Evolutionary conservation across 1,284 basidiomycete genomes (phyloP).

Genomic region (Pseudozyma sp.): DNA sequence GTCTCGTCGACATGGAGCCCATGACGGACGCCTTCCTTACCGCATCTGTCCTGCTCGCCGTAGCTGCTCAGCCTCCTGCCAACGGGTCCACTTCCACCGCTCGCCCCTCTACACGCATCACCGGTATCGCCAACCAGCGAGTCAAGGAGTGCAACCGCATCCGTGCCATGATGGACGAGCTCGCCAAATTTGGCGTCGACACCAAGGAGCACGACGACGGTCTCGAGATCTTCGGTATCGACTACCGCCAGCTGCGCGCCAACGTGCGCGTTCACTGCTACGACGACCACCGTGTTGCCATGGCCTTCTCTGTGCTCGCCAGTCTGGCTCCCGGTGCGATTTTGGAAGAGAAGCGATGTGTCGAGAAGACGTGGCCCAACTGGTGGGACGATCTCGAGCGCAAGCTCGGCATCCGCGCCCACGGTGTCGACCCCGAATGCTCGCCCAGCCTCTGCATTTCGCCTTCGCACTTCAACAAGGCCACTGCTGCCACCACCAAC

Average conservation of each 20-base stretch:
- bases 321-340: slow-evolving; percentile 79
- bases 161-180: slow-evolving; percentile 92
- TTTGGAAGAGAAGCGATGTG: slow-evolving; percentile 95
- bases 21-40: slow-evolving; percentile 99
- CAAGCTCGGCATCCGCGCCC: slow-evolving; percentile 91
- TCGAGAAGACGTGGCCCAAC: slow-evolving; percentile 99
- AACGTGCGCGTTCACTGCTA: slow-evolving; percentile 90
- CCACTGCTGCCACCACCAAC: slow-evolving; percentile 49
- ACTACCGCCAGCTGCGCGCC: slow-evolving; percentile 73
- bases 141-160: slow-evolving; percentile 99
- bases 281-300: slow-evolving; percentile 97
- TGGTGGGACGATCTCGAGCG: slow-evolving; percentile 99
- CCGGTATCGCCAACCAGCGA: slow-evolving; percentile 96
- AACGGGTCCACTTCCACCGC: slow-evolving; percentile 60
- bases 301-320: slow-evolving; percentile 94
- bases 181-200: slow-evolving; percentile 94
- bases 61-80: slow-evolving; percentile 70
- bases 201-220: slow-evolving; percentile 94
- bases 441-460: slow-evolving; percentile 51
- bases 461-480: slow-evolving; percentile 59
- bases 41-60: slow-evolving; percentile 88
- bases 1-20: slow-evolving; percentile 95
- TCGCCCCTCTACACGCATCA: slow-evolving; percentile 76
- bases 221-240: slow-evolving; percentile 84
- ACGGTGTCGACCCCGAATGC: slow-evolving; percentile 79